phyloP scores from a whole-genome alignment of 176 grass and related monocot genomes.

The Musa itinerans region DNA sequence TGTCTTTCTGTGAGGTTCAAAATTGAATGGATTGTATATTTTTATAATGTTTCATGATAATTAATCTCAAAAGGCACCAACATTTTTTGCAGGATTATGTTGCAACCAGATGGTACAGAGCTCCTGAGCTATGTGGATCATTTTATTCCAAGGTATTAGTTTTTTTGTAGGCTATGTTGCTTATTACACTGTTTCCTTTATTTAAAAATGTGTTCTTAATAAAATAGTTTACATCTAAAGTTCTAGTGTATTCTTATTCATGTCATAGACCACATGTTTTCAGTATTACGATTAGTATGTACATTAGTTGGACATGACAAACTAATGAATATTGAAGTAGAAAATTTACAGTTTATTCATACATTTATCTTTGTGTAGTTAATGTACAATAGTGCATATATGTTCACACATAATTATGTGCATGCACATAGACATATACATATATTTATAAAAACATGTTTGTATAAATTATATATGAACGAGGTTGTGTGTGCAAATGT shows the following conservation, averaged over 20 bases:
- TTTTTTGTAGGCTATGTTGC: background rate
- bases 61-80: background rate
- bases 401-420: too few species aligned
- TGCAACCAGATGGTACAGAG: conserved; percentile 19
- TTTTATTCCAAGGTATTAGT: conserved; percentile 3
- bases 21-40: background rate
- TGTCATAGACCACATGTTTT: background rate
- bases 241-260: background rate
- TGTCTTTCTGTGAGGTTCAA: background rate
- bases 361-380: too few species aligned
- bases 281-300: background rate
- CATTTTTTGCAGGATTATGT: conserved; percentile 13
- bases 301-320: too few species aligned
- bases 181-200: background rate
- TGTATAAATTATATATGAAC: too few species aligned
- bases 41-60: background rate
- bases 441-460: too few species aligned
- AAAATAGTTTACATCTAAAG: too few species aligned
- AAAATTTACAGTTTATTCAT: too few species aligned
- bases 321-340: too few species aligned
- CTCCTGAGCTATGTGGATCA: conserved; percentile 17
- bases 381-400: too few species aligned
- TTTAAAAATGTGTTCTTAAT: too few species aligned
- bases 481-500: too few species aligned
- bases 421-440: too few species aligned